phyloP scores from a whole-genome alignment of 1,139 yeast species.

The Suhomyces taliae region DNA sequence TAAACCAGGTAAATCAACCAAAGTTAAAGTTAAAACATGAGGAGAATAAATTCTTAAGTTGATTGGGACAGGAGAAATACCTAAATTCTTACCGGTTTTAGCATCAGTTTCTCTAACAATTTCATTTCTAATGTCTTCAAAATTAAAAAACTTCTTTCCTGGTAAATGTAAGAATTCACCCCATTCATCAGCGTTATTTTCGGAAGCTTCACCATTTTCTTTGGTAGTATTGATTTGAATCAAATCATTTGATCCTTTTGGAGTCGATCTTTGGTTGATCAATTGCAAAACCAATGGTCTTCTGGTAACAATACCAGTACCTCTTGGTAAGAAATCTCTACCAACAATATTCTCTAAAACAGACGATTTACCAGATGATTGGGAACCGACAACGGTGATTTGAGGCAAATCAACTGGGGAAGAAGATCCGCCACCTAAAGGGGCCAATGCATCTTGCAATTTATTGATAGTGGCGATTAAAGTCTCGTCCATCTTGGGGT shows the following conservation, averaged over 20 bases:
- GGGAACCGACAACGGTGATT: constrained; percentile 77
- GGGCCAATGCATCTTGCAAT: constrained; percentile 91
- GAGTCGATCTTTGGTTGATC: constrained; percentile 56
- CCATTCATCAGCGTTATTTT: constrained; percentile 92
- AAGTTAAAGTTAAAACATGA: constrained; percentile 88
- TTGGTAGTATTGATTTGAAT: constrained; percentile 35
- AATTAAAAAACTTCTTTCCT: constrained; percentile 81
- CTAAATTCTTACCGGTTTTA: constrained; percentile 88
- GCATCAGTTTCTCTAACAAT: constrained; percentile 93
- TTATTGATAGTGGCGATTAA: constrained; percentile 90
- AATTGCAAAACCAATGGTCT: constrained; percentile 77
- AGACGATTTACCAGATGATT: constrained; percentile 77
- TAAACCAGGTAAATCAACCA: constrained; percentile 96
- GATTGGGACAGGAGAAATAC: constrained; percentile 90
- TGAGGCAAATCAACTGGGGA: constrained; percentile 83
- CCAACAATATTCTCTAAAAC: constrained; percentile 79
- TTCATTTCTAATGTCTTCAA: constrained; percentile 88
- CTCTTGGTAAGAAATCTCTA: constrained; percentile 74
- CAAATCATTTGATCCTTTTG: constrained; percentile 27
- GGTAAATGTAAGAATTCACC: constrained; percentile 96
- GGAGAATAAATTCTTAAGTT: constrained; percentile 95
- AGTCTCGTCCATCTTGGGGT: constrained; percentile 72
- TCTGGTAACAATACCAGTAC: constrained; percentile 80
- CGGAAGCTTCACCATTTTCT: constrained; percentile 51
- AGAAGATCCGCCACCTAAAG: constrained; percentile 82